Conservation (phyloP, 1,139 yeast genomes). For the Fermentozyma sake region DNA sequence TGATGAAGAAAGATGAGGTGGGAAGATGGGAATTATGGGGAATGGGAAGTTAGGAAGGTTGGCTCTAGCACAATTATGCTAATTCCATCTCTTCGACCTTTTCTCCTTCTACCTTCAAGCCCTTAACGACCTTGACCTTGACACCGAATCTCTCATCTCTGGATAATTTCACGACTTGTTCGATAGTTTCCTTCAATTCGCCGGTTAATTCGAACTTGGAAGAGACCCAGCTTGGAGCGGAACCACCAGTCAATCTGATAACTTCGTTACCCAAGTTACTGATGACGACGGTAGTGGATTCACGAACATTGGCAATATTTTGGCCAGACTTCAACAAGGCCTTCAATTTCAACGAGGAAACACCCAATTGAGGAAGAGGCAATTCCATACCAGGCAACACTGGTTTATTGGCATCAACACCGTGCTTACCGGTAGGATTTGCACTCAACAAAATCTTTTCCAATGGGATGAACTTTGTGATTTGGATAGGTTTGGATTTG, state of each 20-base stretch:
- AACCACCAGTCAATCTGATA: constrained; percentile 78
- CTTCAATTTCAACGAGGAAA: constrained; percentile 61
- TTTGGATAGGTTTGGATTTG: constrained; percentile 67
- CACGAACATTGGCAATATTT: constrained; percentile 63
- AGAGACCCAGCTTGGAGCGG: constrained; percentile 83
- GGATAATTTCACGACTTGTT: constrained; percentile 51
- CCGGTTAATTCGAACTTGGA: constrained; percentile 57
- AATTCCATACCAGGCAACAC: constrained; percentile 69
- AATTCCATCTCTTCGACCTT: constrained; percentile 23
- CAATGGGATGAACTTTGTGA: constrained; percentile 69
- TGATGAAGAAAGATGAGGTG: too few relatives aligned
- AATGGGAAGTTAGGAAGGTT: too few relatives aligned
- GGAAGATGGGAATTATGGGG: too few relatives aligned
- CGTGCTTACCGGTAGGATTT: constrained; percentile 61
- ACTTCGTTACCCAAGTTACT: constrained; percentile 42
- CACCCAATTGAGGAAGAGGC: constrained; percentile 67
- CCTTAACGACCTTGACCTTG: constrained; percentile 56
- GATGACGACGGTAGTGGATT: constrained; percentile 60
- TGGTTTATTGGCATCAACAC: constrained; percentile 62
- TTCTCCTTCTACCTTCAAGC: constrained; percentile 36
- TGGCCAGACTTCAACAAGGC: constrained; percentile 54
- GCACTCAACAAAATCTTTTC: constrained; percentile 55
- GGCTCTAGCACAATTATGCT: too few relatives aligned
- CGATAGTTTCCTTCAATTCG: constrained; percentile 43
- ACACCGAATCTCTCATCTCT: constrained; percentile 69